Evolutionary conservation across 2,329 filamentous ascomycete species (phyloP), one percentile per base, ranked within the genome.

Genomic region (Phyllosticta capitalensis): DNA sequence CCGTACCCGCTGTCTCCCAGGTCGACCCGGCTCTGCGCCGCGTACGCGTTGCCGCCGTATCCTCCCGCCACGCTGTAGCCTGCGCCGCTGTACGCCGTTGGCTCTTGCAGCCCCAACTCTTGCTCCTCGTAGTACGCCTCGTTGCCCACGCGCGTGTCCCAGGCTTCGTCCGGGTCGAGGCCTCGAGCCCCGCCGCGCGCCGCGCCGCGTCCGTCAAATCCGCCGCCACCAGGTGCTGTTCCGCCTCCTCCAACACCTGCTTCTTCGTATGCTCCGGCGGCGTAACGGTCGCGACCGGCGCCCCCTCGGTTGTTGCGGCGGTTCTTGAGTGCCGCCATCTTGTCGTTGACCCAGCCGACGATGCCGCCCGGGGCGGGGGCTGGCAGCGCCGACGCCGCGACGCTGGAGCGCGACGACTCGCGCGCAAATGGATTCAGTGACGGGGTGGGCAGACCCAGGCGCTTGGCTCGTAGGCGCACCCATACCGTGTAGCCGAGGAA

Each of bases 151-250:
- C 88, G 79, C 63, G 88, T 75, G 74, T 94, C 89, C 90, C 90
- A 95, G 1, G 89, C 89, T 68, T 92, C 89, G 69, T 95, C 90
- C 1, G 88, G 88, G 67, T 94, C 90, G 52, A 90, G 80, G 3
- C 84, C 78, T 2, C 26, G 26, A 21, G 33, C 20, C 33, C 55
- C 20, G 22, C 21, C 83, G 83, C 58, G 82, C 74, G 58, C 79
- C 78, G n/a, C 64, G 51, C 63, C 69, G 56, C 65, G 67, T 19
- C 62, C 75, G 52, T 75, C 75, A 28, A 72, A 69, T 59, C 75
- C 75, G 52, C 56, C 56, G 48, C 63, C 63, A 14, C 68, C 70
- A 60, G 67, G 67, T 45, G 38, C 38, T n/a, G 38, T 17, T 1
- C 12, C 38, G 55, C 71, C 66, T 17, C 56, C 72, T 61, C 71